Percentiles rank a stretch among this genome's conserved stretches.
phyloP scores from a whole-genome alignment of 805 yeast species.

The Huiozyma sinensis region DNA sequence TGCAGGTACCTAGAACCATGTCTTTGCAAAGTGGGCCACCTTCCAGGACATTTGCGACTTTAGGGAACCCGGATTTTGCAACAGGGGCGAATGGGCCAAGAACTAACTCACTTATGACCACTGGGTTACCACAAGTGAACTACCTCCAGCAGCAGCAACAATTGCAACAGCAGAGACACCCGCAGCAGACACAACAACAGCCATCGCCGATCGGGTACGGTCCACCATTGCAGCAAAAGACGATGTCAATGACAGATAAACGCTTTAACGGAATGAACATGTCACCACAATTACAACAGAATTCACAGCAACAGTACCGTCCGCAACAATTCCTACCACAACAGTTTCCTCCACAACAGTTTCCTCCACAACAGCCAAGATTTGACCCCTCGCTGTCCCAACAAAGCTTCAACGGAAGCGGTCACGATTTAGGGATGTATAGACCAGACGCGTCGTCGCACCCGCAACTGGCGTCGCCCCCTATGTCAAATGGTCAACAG shows the following conservation, averaged over 20 bases:
- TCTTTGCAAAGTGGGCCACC: conserved; percentile 15
- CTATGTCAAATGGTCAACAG: background rate
- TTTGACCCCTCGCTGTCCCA: too few relatives aligned
- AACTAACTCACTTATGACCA: conserved; percentile 5
- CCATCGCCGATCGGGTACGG: background rate
- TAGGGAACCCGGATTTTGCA: background rate
- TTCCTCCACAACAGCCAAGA: background rate
- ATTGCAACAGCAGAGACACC: conserved; percentile 1
- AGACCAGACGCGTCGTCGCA: background rate
- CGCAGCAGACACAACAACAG: background rate
- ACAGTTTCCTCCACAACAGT: background rate
- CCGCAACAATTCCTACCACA: conserved; percentile 1
- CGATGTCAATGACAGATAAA: too few relatives aligned
- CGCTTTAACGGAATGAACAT: background rate
- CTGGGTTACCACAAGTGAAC: conserved; percentile 1
- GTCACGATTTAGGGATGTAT: too few relatives aligned
- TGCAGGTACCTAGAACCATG: conserved; percentile 23
- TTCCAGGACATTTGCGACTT: background rate
- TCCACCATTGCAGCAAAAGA: too few relatives aligned
- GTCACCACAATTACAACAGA: conserved; percentile 2
- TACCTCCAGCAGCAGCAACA: conserved; percentile 2
- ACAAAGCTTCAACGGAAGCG: too few relatives aligned
- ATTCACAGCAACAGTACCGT: background rate
- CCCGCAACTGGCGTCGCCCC: background rate
- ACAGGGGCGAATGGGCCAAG: conserved; percentile 3